Conservation (phyloP, 176 grass and related monocot genomes). For the Carex parvula region DNA sequence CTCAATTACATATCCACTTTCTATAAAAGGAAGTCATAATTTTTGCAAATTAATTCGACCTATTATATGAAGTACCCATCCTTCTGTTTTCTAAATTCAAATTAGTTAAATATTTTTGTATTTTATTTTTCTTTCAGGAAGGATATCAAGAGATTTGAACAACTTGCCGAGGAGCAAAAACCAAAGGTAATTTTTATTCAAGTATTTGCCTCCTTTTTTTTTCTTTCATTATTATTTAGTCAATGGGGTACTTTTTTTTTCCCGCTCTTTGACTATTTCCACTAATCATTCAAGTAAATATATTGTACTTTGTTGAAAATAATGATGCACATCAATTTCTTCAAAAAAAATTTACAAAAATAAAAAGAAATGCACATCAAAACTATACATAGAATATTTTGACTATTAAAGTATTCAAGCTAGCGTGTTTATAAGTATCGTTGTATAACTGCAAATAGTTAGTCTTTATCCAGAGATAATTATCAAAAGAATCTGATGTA, state of each 20-base stretch:
- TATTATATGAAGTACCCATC: not conserved
- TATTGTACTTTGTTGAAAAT: not conserved
- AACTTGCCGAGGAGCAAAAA: constrained; percentile 18
- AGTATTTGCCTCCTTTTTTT: not conserved
- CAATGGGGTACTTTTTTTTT: not conserved
- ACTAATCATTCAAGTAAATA: not conserved
- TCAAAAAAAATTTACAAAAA: not conserved
- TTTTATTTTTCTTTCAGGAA: constrained; percentile 16
- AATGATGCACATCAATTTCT: not conserved
- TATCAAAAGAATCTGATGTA: too few relatives aligned
- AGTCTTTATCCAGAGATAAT: too few relatives aligned
- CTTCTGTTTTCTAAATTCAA: not conserved
- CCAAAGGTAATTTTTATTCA: constrained; percentile 28
- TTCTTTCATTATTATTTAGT: not conserved
- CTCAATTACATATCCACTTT: not conserved
- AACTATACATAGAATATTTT: not conserved
- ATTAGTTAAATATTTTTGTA: not conserved
- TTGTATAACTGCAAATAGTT: too few relatives aligned
- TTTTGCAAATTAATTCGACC: not conserved
- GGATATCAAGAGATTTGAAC: constrained; percentile 21
- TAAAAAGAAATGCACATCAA: not conserved
- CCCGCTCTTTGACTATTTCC: not conserved
- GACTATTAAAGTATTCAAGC: not conserved
- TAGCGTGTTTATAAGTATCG: not conserved
- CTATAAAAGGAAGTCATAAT: not conserved